phyloP scores from a whole-genome alignment of 192 early-diverging fungal genomes.

The Coemansia pectinata region DNA sequence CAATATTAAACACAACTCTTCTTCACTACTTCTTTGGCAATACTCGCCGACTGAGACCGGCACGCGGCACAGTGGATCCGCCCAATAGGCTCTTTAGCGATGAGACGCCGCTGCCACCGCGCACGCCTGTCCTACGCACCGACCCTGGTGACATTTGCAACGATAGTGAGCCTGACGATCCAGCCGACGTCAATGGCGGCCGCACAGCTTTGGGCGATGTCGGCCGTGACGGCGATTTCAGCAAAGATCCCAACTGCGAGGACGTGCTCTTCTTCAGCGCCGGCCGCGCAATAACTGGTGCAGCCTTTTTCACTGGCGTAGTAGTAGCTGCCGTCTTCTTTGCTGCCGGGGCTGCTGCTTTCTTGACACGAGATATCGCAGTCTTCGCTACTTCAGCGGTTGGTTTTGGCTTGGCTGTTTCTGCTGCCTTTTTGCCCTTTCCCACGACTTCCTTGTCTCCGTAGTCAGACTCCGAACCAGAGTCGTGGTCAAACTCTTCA shows the following conservation, averaged over 20 bases:
- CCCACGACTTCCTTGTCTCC: neutral
- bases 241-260: conserved; percentile 20
- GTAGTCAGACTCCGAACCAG: conserved; percentile 17
- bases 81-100: conserved; percentile 32
- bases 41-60: conserved; percentile 31
- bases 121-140: conserved; percentile 1
- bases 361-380: neutral
- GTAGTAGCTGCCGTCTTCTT: neutral
- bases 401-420: neutral
- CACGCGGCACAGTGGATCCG: conserved; percentile 33
- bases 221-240: conserved; percentile 17
- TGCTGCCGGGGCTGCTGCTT: neutral
- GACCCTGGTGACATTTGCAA: conserved; percentile 14
- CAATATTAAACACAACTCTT: neutral
- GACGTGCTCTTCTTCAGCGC: neutral
- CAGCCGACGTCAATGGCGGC: conserved; percentile 13
- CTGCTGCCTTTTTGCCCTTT: neutral
- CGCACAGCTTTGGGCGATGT: neutral
- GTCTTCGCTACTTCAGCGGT: neutral
- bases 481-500: neutral
- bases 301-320: neutral
- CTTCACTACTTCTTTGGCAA: conserved; percentile 11
- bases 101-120: conserved; percentile 10
- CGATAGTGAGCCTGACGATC: conserved; percentile 20
- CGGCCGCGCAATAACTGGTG: neutral